Conservation (phyloP, 2,329 filamentous ascomycete genomes). For the Septoria linicola region DNA sequence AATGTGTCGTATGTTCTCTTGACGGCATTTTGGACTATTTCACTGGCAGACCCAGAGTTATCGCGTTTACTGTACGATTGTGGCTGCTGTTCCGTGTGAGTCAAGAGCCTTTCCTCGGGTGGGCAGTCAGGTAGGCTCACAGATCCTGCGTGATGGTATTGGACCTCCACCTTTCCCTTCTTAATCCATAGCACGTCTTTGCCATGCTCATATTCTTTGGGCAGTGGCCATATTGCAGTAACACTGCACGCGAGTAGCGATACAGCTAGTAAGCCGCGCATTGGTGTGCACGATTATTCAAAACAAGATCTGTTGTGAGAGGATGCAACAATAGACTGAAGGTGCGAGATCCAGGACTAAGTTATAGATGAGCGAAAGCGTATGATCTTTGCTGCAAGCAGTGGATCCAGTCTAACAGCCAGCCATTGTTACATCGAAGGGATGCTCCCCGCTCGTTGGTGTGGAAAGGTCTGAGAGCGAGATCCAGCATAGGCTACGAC, state of each 20-base stretch:
- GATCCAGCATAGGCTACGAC: conserved; percentile 13
- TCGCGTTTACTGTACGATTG: conserved; percentile 11
- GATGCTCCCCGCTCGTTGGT: conserved; percentile 3
- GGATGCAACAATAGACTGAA: background rate
- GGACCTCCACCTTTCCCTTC: conserved; percentile 39
- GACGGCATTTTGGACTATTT: conserved; percentile 51
- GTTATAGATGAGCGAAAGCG: background rate
- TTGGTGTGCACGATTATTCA: background rate
- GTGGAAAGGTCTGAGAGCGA: background rate
- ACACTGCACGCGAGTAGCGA: conserved; percentile 26
- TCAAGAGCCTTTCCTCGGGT: conserved; percentile 16
- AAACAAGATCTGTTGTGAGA: background rate
- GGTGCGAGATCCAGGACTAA: background rate
- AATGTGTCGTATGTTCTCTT: conserved; percentile 61
- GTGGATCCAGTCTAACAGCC: conserved; percentile 10
- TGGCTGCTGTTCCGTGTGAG: conserved; percentile 18
- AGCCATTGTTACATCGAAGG: conserved; percentile 16
- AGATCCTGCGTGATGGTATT: conserved; percentile 34
- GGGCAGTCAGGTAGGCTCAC: conserved; percentile 21
- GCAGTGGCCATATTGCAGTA: conserved; percentile 47
- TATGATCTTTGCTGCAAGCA: background rate
- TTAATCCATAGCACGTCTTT: conserved; percentile 44
- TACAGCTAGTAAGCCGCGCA: conserved; percentile 17
- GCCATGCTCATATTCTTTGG: conserved; percentile 41
- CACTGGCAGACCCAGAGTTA: conserved; percentile 8